Percentiles rank a stretch among this genome's conserved stretches.
Evolutionary conservation across 2,329 filamentous ascomycete genomes (phyloP).

Genomic region (Penicillium nordicum): DNA sequence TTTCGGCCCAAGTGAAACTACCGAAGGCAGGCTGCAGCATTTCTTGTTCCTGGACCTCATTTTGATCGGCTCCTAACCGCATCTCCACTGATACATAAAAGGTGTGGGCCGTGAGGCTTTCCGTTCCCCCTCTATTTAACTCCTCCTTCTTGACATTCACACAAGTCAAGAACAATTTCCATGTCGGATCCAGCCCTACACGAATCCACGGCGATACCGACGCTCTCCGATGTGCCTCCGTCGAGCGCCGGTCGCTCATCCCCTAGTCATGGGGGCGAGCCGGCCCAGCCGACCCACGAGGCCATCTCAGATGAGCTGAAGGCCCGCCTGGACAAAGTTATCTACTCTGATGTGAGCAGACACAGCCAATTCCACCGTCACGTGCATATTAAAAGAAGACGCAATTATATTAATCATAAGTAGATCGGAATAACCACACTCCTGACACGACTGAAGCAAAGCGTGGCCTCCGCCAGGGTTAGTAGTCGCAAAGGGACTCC

Average conservation of each 20-base stretch:
- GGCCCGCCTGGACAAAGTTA: conserved; percentile 42
- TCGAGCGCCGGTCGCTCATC: conserved; percentile 30
- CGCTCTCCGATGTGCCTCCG: conserved; percentile 30
- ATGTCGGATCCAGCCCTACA: conserved; percentile 32
- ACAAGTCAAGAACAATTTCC: not conserved
- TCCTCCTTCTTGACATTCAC: not conserved
- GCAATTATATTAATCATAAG: conserved; percentile 10
- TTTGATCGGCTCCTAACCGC: conserved; percentile 1
- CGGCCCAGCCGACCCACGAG: conserved; percentile 18
- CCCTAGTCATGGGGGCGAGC: conserved; percentile 23
- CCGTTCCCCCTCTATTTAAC: conserved; percentile 2
- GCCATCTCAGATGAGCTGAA: conserved; percentile 35
- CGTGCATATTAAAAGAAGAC: not conserved
- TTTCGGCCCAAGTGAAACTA: conserved; percentile 1
- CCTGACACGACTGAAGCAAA: conserved; percentile 62
- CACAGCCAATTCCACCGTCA: not conserved
- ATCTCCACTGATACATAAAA: not conserved
- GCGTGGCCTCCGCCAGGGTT: conserved; percentile 60
- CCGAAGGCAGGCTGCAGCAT: conserved; percentile 3
- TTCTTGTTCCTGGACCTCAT: conserved; percentile 1
- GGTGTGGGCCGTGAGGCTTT: not conserved
- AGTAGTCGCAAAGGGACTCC: conserved; percentile 22
- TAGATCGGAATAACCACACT: conserved; percentile 62
- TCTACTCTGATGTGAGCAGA: conserved; percentile 46
- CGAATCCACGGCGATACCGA: conserved; percentile 23